These are phyloP conservation scores for Deinandra increscens DNA, from an alignment of 129 eudicot species.

Conservation along the genomic window DNA sequence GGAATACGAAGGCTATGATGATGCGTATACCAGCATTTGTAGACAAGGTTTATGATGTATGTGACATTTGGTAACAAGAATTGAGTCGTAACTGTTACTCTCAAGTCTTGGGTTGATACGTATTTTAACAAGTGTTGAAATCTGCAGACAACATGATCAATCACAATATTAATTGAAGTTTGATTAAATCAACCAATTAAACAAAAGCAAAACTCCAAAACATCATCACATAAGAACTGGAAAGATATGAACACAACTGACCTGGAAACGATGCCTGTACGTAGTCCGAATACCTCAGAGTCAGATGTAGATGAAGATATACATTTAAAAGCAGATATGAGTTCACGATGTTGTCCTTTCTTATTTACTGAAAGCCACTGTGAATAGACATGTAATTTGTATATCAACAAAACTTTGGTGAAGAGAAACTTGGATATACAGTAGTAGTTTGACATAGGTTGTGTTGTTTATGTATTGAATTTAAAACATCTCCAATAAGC, in stretches of 20 bases:
- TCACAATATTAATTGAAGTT: background rate
- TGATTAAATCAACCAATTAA: background rate
- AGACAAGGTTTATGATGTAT: slow-evolving; percentile 22
- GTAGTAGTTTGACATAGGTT: too few relatives aligned
- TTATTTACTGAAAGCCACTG: slow-evolving; percentile 17
- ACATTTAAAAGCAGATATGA: background rate
- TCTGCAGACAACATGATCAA: background rate
- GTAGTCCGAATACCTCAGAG: too few relatives aligned
- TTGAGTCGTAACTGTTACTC: background rate
- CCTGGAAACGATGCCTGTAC: background rate
- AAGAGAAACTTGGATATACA: too few relatives aligned
- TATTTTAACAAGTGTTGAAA: background rate
- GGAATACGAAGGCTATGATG: background rate
- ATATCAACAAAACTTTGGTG: background rate
- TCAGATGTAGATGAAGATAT: background rate
- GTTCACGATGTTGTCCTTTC: slow-evolving; percentile 3
- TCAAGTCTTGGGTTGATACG: background rate
- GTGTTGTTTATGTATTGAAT: too few relatives aligned
- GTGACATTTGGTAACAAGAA: slow-evolving; percentile 17
- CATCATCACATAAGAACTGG: background rate
- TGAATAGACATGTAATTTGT: background rate
- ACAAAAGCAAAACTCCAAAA: too few relatives aligned
- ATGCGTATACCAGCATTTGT: background rate
- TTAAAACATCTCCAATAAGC: too few relatives aligned
- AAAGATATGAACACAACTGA: slow-evolving; percentile 1